Base-by-base conservation (phyloP, 2,329 filamentous ascomycete species). In the Calycina marina region DNA sequence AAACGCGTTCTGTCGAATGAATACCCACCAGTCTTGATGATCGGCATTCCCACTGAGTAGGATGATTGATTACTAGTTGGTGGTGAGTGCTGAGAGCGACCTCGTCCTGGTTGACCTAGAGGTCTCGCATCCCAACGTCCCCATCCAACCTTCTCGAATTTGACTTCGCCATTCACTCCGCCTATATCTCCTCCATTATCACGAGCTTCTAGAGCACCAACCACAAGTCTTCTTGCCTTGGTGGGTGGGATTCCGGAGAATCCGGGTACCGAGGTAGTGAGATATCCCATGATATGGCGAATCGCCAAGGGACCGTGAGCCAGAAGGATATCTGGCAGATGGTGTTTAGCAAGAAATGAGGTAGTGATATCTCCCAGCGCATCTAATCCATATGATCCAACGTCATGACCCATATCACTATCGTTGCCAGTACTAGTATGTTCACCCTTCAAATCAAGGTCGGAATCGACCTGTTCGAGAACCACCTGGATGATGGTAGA, bases 121-220 rank as follows among this genome's bases (percentile, higher is more conserved):
- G 72, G 67, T 52, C 75, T 75, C 40, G 86, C 90, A 56, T 92
- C 81, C 88, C 88, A 98, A 44, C 85, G 75, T 38, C 90, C 90
- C 88, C 88, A 96, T 51, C 88, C 88, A 37, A 94, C 84, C 65
- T 96, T 96, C 56, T 92, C 81, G 52, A 93, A 96, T 51, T 77
- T 68, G 48, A 90, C 77, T 45, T 83, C 76, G 43, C 77, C 76
- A 40, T 76, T 65, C 39, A 69, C 53, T 35, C 70, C 69, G 39
- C 73, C 72, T 37, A 67, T 66, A 42, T 73, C 67, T 34, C 59
- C 57, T 41, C 69, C 69, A 40, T 59, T 61, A 27, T 60, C 59
- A 52, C 81, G 77, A 47, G 81, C 80, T 60, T 96, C 88, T 44
- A 96, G 61, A 38, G 86, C 88, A 37, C 78, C 80, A n/a, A 94